Percentiles rank a stretch among this genome's conserved stretches.
Evolutionary conservation across 352 stramenopile species (phyloP).

Genomic region (Phytopythium boreale): DNA sequence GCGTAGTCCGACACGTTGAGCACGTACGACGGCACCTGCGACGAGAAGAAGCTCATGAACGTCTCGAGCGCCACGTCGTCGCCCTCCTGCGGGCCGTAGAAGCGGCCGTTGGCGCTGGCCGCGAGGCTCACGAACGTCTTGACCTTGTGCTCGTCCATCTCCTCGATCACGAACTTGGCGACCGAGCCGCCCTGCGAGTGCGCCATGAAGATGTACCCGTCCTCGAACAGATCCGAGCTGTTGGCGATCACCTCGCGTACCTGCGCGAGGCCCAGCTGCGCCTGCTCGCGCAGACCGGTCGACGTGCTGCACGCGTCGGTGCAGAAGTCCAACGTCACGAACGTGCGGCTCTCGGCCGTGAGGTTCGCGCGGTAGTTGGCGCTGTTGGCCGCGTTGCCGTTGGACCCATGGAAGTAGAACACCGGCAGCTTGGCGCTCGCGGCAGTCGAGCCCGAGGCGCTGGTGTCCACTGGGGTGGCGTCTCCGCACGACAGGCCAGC

Average conservation of each 20-base stretch:
- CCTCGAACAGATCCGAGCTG: slow-evolving; percentile 14
- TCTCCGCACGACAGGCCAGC: slow-evolving; percentile 3
- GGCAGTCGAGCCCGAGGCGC: neutral
- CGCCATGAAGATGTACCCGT: slow-evolving; percentile 35
- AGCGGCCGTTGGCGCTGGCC: slow-evolving; percentile 26
- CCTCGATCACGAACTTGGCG: slow-evolving; percentile 23
- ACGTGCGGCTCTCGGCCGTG: slow-evolving; percentile 17
- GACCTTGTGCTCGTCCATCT: slow-evolving; percentile 20
- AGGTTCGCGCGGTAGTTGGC: slow-evolving; percentile 22
- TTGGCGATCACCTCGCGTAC: slow-evolving; percentile 21
- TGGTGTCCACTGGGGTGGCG: neutral
- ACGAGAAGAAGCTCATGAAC: slow-evolving; percentile 16
- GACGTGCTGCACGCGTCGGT: slow-evolving; percentile 13
- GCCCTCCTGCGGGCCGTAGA: slow-evolving; percentile 23
- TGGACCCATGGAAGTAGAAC: slow-evolving; percentile 35
- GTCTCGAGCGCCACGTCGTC: slow-evolving; percentile 16
- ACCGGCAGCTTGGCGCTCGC: slow-evolving; percentile 21
- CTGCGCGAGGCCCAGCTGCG: slow-evolving; percentile 21
- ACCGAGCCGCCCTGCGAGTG: slow-evolving; percentile 31
- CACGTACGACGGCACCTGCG: slow-evolving; percentile 9
- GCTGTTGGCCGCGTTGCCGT: slow-evolving; percentile 12
- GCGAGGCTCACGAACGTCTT: slow-evolving; percentile 28
- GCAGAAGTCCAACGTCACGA: slow-evolving; percentile 29
- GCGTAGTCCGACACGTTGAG: slow-evolving; percentile 14
- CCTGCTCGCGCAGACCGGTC: slow-evolving; percentile 14